Conservation (phyloP, 805 yeast species). For the Yamadazyma insecticola region DNA sequence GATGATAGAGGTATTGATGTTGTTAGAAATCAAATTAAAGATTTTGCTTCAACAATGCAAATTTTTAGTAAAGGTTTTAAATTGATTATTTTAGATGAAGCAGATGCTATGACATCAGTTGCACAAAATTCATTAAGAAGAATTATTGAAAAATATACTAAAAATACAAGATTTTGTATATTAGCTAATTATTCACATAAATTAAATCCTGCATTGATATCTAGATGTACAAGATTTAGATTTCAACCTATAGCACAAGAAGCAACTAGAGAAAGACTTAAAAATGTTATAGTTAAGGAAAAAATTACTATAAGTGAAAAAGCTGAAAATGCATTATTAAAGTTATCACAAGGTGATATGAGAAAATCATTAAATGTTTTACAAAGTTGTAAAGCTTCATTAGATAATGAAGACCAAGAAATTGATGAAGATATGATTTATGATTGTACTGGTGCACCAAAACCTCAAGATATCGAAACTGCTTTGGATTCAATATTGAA, state of each 20-base stretch:
- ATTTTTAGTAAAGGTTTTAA: slow-evolving; percentile 85
- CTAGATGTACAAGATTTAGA: slow-evolving; percentile 93
- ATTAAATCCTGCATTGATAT: slow-evolving; percentile 87
- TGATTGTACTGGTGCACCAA: slow-evolving; percentile 95
- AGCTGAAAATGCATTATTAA: slow-evolving; percentile 64
- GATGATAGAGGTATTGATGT: slow-evolving; percentile 98
- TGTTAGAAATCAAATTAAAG: slow-evolving; percentile 95
- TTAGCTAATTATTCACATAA: slow-evolving; percentile 95
- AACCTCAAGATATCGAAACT: slow-evolving; percentile 75
- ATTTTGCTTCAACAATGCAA: slow-evolving; percentile 93
- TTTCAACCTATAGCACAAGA: slow-evolving; percentile 73
- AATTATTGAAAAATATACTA: slow-evolving; percentile 87
- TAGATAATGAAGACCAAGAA: slow-evolving; percentile 23
- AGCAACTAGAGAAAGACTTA: slow-evolving; percentile 66
- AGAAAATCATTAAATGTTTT: slow-evolving; percentile 88
- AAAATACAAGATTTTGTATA: slow-evolving; percentile 92
- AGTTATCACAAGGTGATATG: slow-evolving; percentile 92
- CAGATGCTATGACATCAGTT: slow-evolving; percentile 88
- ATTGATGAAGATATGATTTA: slow-evolving; percentile 75
- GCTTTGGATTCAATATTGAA: slow-evolving; percentile 73
- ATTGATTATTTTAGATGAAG: slow-evolving; percentile 89
- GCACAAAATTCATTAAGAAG: slow-evolving; percentile 82
- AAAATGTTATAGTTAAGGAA: slow-evolving; percentile 67
- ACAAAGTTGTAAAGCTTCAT: slow-evolving; percentile 88
- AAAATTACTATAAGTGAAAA: slow-evolving; percentile 50